Base-by-base conservation (phyloP, 352 stramenopile species). In the Globisporangium acanthophoron region DNA sequence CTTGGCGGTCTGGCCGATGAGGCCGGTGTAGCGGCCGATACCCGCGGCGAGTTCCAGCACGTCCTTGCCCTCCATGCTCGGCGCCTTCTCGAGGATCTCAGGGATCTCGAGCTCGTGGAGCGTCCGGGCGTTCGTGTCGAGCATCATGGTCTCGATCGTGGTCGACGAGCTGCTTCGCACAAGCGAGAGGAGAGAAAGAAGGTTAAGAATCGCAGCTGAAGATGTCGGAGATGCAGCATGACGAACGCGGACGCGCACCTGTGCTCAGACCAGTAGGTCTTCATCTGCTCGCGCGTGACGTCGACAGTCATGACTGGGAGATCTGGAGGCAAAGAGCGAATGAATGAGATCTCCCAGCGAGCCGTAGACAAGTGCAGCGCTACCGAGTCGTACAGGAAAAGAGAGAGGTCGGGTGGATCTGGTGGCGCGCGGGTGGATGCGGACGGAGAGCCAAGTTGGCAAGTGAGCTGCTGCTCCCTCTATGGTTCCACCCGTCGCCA, bases 131-230 rank as follows among this genome's bases (percentile, higher is more conserved):
- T 92, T 90, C 48, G 83, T 71, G 73, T 92, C 83, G 37, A 92
- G 75, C 83, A 92, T 92, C 83, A 92, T 92, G 39, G 78, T 86
- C 66, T 92, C 78, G 40, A 92, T 74, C 35, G 74, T 85, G 37
- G 78, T 84, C 43, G 65, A 56, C 27, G 27, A 50, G 29, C 50
- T 56, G 24, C 13, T 46, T 46, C 16, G 5, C 41, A 21, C 41
- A 21, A 49, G 27, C 62, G 29, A 62, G 40, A n/a, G 8, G 15
- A 51, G 47, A 15, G 37, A 16, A 5, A 27, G 20, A 43, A 8
- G 31, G 31, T 35, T 35, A 24, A 35, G 31, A 5, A 8, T 35
- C 31, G 8, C 8, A 35, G 31, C 3, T 8, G 31, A 5, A 8
- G 8, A 8, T 9, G 31, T 5, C 31, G 31, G 31, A 8, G 31